phyloP scores from a whole-genome alignment of 768 basidiomycete genomes.

The Lanmaoa pseudosensibilis region DNA sequence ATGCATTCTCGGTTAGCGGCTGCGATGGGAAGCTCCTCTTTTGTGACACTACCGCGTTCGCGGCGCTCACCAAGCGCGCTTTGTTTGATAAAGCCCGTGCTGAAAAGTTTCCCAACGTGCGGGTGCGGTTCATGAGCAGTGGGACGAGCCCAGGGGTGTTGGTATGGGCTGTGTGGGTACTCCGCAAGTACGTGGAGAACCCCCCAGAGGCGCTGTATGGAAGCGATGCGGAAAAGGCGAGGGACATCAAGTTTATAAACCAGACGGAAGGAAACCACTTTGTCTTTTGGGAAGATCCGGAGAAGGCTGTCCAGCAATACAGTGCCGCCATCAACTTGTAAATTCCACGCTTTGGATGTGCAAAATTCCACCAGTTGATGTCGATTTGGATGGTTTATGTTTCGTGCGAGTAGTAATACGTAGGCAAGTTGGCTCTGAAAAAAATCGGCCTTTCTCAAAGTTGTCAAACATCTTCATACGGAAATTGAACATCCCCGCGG shows the following conservation, averaged over 20 bases:
- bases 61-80: constrained; percentile 11
- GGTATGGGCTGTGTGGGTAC: constrained; percentile 14
- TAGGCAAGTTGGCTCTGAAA: no score
- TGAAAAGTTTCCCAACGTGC: constrained; percentile 8
- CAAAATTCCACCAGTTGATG: neutral
- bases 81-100: constrained; percentile 18
- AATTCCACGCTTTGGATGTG: neutral
- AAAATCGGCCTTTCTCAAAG: no score
- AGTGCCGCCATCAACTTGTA: constrained; percentile 7
- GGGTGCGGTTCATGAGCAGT: constrained; percentile 21
- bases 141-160: constrained; percentile 8
- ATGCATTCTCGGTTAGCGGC: neutral
- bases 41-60: constrained; percentile 11
- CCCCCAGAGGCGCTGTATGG: constrained; percentile 11
- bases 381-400: neutral
- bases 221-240: constrained; percentile 17
- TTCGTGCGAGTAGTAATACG: neutral
- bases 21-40: constrained; percentile 15
- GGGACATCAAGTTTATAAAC: constrained; percentile 16
- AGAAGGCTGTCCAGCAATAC: constrained; percentile 23
- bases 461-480: no score
- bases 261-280: constrained; percentile 27
- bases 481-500: no score
- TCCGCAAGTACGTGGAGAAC: constrained; percentile 9
- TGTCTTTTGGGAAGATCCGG: constrained; percentile 25